phyloP scores from a whole-genome alignment of 495 filamentous ascomycete species.

The Daldinia childiae region DNA sequence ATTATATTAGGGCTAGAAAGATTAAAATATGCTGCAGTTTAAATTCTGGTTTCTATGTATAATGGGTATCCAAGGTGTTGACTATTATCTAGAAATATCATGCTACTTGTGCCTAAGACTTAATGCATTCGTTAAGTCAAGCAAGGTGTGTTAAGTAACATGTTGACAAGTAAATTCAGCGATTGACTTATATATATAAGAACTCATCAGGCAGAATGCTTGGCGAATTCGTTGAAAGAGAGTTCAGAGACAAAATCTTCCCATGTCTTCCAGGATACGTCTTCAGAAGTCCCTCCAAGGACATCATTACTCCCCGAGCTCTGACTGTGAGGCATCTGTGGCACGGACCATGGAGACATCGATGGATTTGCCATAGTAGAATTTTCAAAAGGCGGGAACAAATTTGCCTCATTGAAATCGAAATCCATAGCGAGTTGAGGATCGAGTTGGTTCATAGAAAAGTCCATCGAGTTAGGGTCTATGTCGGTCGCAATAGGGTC shows the following conservation, averaged over 20 bases:
- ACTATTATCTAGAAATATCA: too few relatives aligned
- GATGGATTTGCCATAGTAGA: neutral
- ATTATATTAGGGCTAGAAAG: too few relatives aligned
- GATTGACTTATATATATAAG: neutral
- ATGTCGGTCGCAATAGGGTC: neutral
- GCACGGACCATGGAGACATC: neutral
- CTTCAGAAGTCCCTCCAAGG: neutral
- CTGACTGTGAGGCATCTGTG: neutral
- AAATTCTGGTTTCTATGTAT: too few relatives aligned
- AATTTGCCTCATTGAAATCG: neutral
- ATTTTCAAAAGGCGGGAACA: neutral
- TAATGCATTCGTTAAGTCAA: too few relatives aligned
- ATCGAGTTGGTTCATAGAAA: neutral
- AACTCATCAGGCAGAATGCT: neutral
- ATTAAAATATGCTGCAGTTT: too few relatives aligned
- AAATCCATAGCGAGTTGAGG: neutral
- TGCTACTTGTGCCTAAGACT: too few relatives aligned
- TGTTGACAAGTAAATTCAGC: neutral
- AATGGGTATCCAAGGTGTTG: too few relatives aligned
- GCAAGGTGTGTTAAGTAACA: neutral
- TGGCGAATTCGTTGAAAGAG: slow-evolving; percentile 3
- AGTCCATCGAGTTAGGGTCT: neutral
- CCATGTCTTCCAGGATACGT: slow-evolving; percentile 18
- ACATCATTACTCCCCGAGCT: neutral
- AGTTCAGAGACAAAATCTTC: slow-evolving; percentile 20